A percentile compares a stretch with the other conserved stretches of the same genome.
phyloP scores from a whole-genome alignment of 495 filamentous ascomycete species.

The Lasiosphaeria miniovina region DNA sequence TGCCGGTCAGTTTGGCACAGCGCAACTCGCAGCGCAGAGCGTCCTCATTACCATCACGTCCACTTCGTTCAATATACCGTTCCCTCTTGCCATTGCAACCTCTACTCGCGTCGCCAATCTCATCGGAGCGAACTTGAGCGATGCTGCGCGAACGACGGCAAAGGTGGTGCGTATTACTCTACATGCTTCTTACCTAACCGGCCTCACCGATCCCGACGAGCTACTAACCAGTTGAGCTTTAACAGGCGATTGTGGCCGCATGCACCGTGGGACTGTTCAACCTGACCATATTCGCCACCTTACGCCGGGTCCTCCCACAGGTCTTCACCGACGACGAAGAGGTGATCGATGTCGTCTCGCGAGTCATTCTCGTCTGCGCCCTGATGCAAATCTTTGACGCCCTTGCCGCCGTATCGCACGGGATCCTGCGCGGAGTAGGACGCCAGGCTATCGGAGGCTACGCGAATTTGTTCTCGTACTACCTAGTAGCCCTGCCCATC shows the following conservation, averaged over 20 bases:
- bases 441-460: constrained; percentile 77
- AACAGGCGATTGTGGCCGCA: constrained; percentile 23
- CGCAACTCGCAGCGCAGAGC: constrained; percentile 56
- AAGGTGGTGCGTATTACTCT: constrained; percentile 45
- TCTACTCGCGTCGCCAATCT: constrained; percentile 56
- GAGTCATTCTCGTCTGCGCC: constrained; percentile 68
- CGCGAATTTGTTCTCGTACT: constrained; percentile 75
- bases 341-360: constrained; percentile 65
- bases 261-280: constrained; percentile 65
- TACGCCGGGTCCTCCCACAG: constrained; percentile 56
- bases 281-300: constrained; percentile 51
- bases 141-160: constrained; percentile 60
- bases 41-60: constrained; percentile 46
- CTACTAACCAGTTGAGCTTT: not conserved
- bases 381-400: constrained; percentile 80
- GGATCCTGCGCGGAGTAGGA: constrained; percentile 73
- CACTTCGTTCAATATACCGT: constrained; percentile 54
- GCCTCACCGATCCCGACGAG: not conserved
- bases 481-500: constrained; percentile 72
- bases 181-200: not conserved
- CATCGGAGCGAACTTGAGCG: constrained; percentile 58
- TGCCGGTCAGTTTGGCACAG: constrained; percentile 63
- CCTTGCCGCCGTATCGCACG: constrained; percentile 66
- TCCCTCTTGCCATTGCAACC: constrained; percentile 52
- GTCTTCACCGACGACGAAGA: constrained; percentile 71